Conservation (phyloP, 192 early-diverging fungal genomes). For the Coemansia sp. region DNA sequence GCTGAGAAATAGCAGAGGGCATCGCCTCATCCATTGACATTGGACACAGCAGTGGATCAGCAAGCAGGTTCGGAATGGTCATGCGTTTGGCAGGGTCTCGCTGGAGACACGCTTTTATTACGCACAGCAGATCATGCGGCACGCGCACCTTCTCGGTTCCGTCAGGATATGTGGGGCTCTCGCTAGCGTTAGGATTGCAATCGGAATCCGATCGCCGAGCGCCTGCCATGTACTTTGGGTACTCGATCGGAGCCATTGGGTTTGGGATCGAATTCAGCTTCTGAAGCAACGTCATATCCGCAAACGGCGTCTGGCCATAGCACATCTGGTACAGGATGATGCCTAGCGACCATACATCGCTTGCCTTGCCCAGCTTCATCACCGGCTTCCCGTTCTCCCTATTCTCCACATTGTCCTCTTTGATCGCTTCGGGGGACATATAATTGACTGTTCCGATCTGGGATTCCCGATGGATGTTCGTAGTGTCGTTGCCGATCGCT, state of each 20-base stretch:
- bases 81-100: constrained; percentile 63
- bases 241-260: constrained; percentile 65
- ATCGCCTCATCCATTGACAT: constrained; percentile 39
- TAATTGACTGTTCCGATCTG: constrained; percentile 92
- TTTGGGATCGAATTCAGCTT: constrained; percentile 77
- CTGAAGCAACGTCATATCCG: constrained; percentile 61
- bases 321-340: constrained; percentile 93
- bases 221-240: constrained; percentile 53
- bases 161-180: constrained; percentile 7
- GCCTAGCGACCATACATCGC: constrained; percentile 91
- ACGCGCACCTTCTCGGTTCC: constrained; percentile 37
- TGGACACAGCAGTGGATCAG: constrained; percentile 62
- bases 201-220: constrained; percentile 35
- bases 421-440: constrained; percentile 92
- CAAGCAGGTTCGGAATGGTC: constrained; percentile 69
- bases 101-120: constrained; percentile 71
- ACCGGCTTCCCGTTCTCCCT: constrained; percentile 29
- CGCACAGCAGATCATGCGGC: constrained; percentile 57
- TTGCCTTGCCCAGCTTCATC: constrained; percentile 71
- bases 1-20: constrained; percentile 42
- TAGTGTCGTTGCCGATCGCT: constrained; percentile 87
- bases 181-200: constrained; percentile 30
- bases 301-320: constrained; percentile 84
- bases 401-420: constrained; percentile 54
- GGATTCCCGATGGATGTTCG: constrained; percentile 85